Evolutionary conservation across 108 stramenopile genomes (phyloP).

Genomic region (Cyclotella kingstonii): DNA sequence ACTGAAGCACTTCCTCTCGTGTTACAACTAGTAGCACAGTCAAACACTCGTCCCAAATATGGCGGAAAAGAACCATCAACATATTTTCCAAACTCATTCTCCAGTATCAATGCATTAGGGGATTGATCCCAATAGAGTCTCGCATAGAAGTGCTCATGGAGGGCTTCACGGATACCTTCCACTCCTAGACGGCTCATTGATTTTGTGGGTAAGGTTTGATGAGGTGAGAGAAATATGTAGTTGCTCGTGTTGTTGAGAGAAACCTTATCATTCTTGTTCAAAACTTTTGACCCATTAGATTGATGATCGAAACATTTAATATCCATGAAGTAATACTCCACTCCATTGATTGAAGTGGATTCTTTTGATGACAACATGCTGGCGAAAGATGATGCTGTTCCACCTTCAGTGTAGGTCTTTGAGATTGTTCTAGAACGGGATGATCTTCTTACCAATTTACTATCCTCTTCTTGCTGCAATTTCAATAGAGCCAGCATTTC

Average conservation of each 20-base stretch:
- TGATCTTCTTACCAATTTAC: constrained; percentile 22
- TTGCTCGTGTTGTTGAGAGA: not conserved
- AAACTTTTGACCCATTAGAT: not conserved
- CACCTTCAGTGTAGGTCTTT: constrained; percentile 38
- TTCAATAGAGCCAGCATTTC: constrained; percentile 44
- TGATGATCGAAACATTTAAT: constrained; percentile 7
- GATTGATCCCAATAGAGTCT: constrained; percentile 53
- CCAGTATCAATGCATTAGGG: constrained; percentile 32
- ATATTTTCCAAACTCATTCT: constrained; percentile 45
- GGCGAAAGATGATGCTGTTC: not conserved
- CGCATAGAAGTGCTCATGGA: constrained; percentile 73
- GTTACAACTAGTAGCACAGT: not conserved
- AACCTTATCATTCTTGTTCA: not conserved
- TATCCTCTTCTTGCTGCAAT: constrained; percentile 42
- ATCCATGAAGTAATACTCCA: constrained; percentile 37
- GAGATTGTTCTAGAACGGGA: constrained; percentile 24
- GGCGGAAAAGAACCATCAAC: constrained; percentile 75
- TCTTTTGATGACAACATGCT: constrained; percentile 15
- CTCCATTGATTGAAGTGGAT: constrained; percentile 16
- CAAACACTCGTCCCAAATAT: constrained; percentile 72
- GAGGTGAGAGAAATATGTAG: too few species aligned
- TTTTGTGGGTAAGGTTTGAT: constrained; percentile 6
- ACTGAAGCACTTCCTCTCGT: constrained; percentile 18
- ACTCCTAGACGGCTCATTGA: constrained; percentile 54
- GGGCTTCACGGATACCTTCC: constrained; percentile 55